Evolutionary conservation across 2,329 filamentous ascomycete genomes (phyloP), one percentile per base, ranked within the genome.

Genomic region (Diaporthe amygdali): DNA sequence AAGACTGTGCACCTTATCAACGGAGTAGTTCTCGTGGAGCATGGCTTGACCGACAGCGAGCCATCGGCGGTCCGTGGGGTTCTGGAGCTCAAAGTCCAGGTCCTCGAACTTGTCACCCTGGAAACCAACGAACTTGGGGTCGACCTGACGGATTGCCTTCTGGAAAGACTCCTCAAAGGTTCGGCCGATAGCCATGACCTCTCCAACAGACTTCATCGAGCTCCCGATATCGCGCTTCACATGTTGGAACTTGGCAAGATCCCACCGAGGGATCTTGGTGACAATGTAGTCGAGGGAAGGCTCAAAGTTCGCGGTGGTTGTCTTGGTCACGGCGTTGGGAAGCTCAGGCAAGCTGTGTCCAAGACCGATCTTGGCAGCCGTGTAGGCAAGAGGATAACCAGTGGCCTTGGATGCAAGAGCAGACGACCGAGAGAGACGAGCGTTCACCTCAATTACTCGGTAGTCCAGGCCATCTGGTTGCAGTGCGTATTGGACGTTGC

Each of bases 151-250:
- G 80, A 98, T 97, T 74, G 96, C 96, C 87, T 99, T 99, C 84
- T 99, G 96, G 87, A 99, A 97, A 20, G 95, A 97, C 85, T 99
- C 96, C 84, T 99, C 96, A 78, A 98, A 99, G 37, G 96, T 98
- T 82, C 96, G 92, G 76, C 96, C 96, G 78, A 99, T 98, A 75
- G 96, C 96, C 96, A 99, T 99, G 72, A 99, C 96, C 84, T 99
- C 96, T 81, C 96, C 96, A 71, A 99, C 95, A 30, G 95, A 98
- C 87, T 98, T 99, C 96, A 99, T 99, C 73, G 96, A 93, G 80
- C 94, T 97, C 76, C 96, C 96, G 80, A 99, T 98, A 79, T 97
- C 94, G 73, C 96, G 93, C 88, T 97, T 97, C 75, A 99, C 96
- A 78, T 98, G 96, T 85, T 98, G 96, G 88, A 99, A 99, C 87